Evolutionary conservation across 2,329 filamentous ascomycete genomes (phyloP).

Genomic region (Ascochyta pisi): DNA sequence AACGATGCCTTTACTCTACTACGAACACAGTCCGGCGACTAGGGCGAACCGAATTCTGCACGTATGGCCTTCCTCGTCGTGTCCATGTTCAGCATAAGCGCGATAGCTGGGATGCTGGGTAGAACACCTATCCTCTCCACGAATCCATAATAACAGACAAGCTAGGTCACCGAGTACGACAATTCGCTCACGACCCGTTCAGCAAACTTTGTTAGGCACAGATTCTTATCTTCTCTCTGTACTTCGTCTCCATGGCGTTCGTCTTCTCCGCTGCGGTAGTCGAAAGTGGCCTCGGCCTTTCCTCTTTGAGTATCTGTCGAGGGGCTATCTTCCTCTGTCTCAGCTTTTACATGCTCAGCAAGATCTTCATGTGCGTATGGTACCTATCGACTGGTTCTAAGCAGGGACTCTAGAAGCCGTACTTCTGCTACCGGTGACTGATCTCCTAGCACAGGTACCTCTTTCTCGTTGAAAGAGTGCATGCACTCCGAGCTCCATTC

Average conservation of each 20-base stretch:
- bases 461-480: conserved; percentile 52
- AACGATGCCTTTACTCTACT: neutral
- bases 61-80: conserved; percentile 23
- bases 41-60: conserved; percentile 14
- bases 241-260: conserved; percentile 46
- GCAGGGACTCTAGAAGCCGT: neutral
- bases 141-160: neutral
- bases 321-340: conserved; percentile 48
- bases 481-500: conserved; percentile 47
- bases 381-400: too few species aligned
- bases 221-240: conserved; percentile 44
- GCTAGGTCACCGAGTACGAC: conserved; percentile 27
- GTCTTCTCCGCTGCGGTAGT: conserved; percentile 44
- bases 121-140: neutral
- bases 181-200: conserved; percentile 3
- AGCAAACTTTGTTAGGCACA: conserved; percentile 26
- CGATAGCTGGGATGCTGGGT: conserved; percentile 37
- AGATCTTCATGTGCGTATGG: conserved; percentile 21
- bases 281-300: conserved; percentile 41
- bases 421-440: neutral
- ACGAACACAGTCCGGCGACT: neutral
- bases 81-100: conserved; percentile 36
- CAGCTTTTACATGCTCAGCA: conserved; percentile 34
- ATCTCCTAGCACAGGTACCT: conserved; percentile 39
- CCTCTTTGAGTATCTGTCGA: conserved; percentile 35